Conservation (phyloP, 106 monocot genomes). For the Narthecium ossifragum region DNA sequence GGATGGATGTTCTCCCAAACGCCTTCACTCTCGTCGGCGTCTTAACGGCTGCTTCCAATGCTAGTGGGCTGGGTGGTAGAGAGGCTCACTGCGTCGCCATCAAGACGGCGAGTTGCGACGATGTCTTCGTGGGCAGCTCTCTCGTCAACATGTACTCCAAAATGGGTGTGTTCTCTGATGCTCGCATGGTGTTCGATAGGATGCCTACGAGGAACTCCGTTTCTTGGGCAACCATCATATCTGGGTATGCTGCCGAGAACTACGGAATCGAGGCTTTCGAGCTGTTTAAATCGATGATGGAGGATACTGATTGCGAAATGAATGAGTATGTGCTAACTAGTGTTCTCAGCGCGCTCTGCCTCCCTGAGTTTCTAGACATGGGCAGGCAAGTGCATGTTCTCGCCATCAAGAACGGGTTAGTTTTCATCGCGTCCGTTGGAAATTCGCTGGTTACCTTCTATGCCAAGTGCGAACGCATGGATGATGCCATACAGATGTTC, state of each 20-base stretch:
- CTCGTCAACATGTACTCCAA: conserved; percentile 61
- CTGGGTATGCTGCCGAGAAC: conserved; percentile 34
- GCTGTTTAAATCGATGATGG: conserved; percentile 34
- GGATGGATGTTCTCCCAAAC: conserved; percentile 35
- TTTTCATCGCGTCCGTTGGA: conserved; percentile 36
- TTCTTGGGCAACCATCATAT: conserved; percentile 61
- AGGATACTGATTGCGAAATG: conserved; percentile 11
- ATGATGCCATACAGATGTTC: conserved; percentile 37
- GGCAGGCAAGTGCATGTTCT: conserved; percentile 43
- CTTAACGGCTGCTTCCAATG: conserved; percentile 31
- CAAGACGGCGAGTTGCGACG: conserved; percentile 29
- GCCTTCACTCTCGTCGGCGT: conserved; percentile 55
- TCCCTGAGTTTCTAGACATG: conserved; percentile 20
- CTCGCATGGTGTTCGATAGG: conserved; percentile 56
- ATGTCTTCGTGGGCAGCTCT: conserved; percentile 53
- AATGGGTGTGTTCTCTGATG: conserved; percentile 28
- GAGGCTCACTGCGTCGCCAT: conserved; percentile 47
- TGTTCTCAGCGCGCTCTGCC: conserved; percentile 35
- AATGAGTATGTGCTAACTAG: conserved; percentile 67
- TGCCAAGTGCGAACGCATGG: conserved; percentile 43
- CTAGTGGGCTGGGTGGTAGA: background rate
- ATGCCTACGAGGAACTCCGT: conserved; percentile 54
- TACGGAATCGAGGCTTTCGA: conserved; percentile 26
- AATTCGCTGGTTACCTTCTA: conserved; percentile 65
- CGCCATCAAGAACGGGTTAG: conserved; percentile 31